These are phyloP conservation scores for Plasmodium vivax DNA, from an alignment of 169 alveolate species.

Conservation along the genomic window DNA sequence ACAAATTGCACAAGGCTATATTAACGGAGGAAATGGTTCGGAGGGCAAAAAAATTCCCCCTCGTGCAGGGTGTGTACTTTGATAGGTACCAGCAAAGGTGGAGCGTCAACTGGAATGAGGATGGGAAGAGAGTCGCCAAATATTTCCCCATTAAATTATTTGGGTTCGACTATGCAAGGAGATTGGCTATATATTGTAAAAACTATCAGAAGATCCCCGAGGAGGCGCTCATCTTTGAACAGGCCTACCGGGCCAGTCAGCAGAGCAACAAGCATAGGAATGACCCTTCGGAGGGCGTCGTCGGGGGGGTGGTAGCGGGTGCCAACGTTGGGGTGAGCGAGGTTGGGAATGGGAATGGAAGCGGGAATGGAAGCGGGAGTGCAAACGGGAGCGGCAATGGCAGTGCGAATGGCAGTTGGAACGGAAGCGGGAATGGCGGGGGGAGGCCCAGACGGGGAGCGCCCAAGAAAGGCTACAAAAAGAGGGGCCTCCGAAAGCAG, in stretches of 20 bases:
- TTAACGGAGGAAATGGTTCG: constrained; percentile 80
- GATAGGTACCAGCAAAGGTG: constrained; percentile 85
- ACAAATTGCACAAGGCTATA: constrained; percentile 78
- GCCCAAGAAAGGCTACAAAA: not conserved
- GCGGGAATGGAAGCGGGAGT: no score
- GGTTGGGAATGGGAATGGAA: not conserved
- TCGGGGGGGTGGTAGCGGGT: not conserved
- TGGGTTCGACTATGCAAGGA: constrained; percentile 82
- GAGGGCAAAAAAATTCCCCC: constrained; percentile 81
- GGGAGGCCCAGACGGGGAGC: not conserved
- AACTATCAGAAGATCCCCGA: constrained; percentile 72
- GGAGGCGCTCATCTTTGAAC: constrained; percentile 74
- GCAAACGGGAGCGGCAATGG: not conserved
- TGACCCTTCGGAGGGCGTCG: constrained; percentile 57
- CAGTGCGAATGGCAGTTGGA: not conserved
- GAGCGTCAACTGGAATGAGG: constrained; percentile 85
- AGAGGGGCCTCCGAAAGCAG: not conserved
- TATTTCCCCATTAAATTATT: constrained; percentile 83
- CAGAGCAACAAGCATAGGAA: constrained; percentile 67
- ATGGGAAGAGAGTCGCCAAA: constrained; percentile 84
- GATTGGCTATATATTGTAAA: constrained; percentile 81
- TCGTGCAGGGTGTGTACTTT: constrained; percentile 83
- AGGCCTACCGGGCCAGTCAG: constrained; percentile 68
- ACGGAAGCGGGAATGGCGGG: no score
- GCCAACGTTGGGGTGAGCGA: not conserved